Evolutionary conservation across 805 yeast species (phyloP), one percentile per base, ranked within the genome.

Genomic region (Candida multigemmis): DNA sequence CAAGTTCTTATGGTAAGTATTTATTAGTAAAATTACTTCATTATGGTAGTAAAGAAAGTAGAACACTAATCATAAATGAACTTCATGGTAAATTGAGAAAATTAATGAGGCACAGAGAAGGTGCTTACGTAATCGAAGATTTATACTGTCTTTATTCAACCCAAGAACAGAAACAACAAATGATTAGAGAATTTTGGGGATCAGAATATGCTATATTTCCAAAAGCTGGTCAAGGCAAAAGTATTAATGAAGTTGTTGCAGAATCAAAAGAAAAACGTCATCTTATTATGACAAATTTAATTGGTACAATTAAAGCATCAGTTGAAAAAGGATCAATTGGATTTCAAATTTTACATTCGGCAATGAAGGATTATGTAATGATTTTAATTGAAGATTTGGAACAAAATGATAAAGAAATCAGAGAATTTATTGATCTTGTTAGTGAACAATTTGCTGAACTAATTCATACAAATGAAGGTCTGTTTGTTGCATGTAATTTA

Each of bases 71-170:
- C 31, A 67, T 87, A 31, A 69, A 78, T 46, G 96, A 86, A 58
- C 67, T 89, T 39, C 94, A 86, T 47, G 98, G 98, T 26, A 77
- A 78, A 42, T 71, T 84, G 45, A 71, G 96, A 52, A 89, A 85
- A 56, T 65, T 89, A 32, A 85, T 89, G 91, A 77, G 94, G 65
- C 96, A 89, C 59, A 79, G 82, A 60, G 97, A 89, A 66, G 98
- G 96, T 57, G 97, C 97, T 9, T 86, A 89, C 46, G 97, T 89
- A 21, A 86, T 87, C 38, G 97, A 89, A 57, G 98, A 89, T 65
- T 65, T 84, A 45, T 89, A 66, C 49, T 83, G 84, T 14, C 71
- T 86, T 31, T 89, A 87, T 53, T 74, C 96, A 7, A 74, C 85
- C 14, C 70, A 79, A 16, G 83, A 77, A 36, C 97, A 89, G 57